These are phyloP conservation scores for Rhodotorula glutinis DNA, from an alignment of 1,284 basidiomycete genomes.

Conservation along the genomic window DNA sequence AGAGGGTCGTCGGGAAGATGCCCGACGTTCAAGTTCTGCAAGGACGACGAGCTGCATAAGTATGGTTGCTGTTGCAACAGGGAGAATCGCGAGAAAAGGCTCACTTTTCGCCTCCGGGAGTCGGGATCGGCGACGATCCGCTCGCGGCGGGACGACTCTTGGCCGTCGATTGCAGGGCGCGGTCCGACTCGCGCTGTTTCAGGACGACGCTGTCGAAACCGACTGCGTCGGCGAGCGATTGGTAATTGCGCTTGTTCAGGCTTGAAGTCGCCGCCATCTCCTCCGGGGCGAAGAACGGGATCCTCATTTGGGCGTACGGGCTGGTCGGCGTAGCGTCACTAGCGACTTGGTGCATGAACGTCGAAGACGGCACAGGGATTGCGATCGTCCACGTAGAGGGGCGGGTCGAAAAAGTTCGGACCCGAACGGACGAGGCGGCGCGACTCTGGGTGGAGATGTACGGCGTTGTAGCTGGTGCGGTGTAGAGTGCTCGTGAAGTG, in stretches of 20 bases:
- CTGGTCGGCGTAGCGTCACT: not conserved
- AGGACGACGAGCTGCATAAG: too few relatives aligned
- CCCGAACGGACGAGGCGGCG: too few relatives aligned
- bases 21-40: not conserved
- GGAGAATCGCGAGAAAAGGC: too few relatives aligned
- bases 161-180: not conserved
- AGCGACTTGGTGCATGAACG: not conserved
- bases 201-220: not conserved
- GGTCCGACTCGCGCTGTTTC: slow-evolving; percentile 2
- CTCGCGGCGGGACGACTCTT: not conserved
- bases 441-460: too few relatives aligned
- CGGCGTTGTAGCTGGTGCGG: too few relatives aligned
- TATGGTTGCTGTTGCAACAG: too few relatives aligned
- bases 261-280: not conserved
- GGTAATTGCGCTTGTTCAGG: not conserved
- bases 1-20: too few relatives aligned
- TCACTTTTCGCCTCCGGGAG: not conserved
- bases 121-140: not conserved
- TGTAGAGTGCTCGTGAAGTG: too few relatives aligned
- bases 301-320: slow-evolving; percentile 10
- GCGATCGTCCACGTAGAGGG: too few relatives aligned
- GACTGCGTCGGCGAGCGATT: not conserved
- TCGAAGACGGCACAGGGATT: too few relatives aligned
- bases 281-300: slow-evolving; percentile 7
- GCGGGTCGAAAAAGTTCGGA: too few relatives aligned